Base-by-base conservation (phyloP, 805 yeast genomes). In the Middelhovenomyces tepae region DNA sequence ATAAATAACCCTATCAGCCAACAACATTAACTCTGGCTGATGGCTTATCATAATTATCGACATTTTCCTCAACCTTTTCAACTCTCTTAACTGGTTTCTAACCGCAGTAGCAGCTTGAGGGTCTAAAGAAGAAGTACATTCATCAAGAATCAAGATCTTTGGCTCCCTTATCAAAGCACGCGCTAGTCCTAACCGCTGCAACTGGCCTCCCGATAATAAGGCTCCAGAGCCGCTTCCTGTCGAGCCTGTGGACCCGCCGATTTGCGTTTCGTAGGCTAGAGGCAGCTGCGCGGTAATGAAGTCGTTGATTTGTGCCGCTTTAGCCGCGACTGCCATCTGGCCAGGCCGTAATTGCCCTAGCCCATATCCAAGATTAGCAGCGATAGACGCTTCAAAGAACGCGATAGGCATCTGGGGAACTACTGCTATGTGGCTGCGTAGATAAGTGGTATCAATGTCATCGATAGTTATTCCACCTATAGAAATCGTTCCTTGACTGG, bases 41-140 rank as follows among this genome's bases (percentile, higher is more conserved):
- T 89, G 97, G 1, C 95, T 84, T 4, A 87, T 71, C 5, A 83
- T 57, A 1, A 89, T 46, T 1, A 75, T 64, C 2, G 71, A 56
- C 10, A 70, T 60, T 0, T 75, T 63, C 1, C 65, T 39, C 1
- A 32, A 25, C 0, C 34, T 35, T 15, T 46, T 43, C 22, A 67
- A 47, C 10, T 60, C 53, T 2, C 49, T 34, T 0, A 89, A 60
- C 37, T 83, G 43, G 1, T 64, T 48, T 10, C 65, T 59, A n/a
- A 91, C 68, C 2, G 53, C 48, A 5, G 49, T 45, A 0, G 80
- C 54, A 42, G 77, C 80, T 13, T 64, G 69, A 0, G 77, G 64
- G 51, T 91, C 98, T 31, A 91, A 60, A 0, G 94, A 81, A 0
- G 96, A 77, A 0, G 97, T 86, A 45, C 87, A 78, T 52, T 91